phyloP scores from a whole-genome alignment of 1,284 basidiomycete genomes.

The Ganoderma lucidum region DNA sequence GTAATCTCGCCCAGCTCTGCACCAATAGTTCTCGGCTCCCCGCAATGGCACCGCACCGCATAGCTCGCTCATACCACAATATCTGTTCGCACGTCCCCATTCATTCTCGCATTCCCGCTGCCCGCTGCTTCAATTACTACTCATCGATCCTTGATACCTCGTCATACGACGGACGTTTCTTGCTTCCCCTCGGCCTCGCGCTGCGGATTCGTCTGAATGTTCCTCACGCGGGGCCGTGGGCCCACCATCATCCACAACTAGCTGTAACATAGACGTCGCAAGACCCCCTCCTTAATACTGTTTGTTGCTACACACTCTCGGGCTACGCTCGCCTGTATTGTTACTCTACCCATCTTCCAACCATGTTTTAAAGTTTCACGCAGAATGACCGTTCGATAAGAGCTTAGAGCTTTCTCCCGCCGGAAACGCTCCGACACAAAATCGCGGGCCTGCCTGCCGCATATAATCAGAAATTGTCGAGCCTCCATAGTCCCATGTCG shows the following conservation, averaged over 20 bases:
- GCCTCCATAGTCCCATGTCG: background rate
- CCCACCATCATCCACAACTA: constrained; percentile 12
- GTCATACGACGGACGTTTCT: background rate
- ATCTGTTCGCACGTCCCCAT: background rate
- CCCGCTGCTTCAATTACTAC: background rate
- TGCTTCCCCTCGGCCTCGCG: background rate
- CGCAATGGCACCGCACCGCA: constrained; percentile 8
- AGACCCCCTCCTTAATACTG: constrained; percentile 16
- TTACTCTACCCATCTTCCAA: constrained; percentile 17
- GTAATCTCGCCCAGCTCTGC: constrained; percentile 13
- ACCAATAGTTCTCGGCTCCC: constrained; percentile 1
- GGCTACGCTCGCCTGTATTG: constrained; percentile 24
- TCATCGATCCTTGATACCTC: background rate
- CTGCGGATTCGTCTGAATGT: background rate
- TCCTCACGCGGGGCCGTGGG: background rate
- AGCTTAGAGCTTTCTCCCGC: background rate
- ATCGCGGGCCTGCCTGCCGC: too few relatives aligned
- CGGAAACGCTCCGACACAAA: background rate
- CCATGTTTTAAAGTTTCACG: background rate
- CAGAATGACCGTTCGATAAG: background rate
- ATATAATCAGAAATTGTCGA: background rate
- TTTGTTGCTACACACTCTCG: constrained; percentile 11
- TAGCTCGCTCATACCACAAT: constrained; percentile 2
- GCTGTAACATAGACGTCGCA: constrained; percentile 18
- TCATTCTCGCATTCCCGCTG: background rate